Evolutionary conservation across 768 basidiomycete genomes (phyloP), one percentile per base, ranked within the genome.

Genomic region (Coprinopsis strossmayeri): DNA sequence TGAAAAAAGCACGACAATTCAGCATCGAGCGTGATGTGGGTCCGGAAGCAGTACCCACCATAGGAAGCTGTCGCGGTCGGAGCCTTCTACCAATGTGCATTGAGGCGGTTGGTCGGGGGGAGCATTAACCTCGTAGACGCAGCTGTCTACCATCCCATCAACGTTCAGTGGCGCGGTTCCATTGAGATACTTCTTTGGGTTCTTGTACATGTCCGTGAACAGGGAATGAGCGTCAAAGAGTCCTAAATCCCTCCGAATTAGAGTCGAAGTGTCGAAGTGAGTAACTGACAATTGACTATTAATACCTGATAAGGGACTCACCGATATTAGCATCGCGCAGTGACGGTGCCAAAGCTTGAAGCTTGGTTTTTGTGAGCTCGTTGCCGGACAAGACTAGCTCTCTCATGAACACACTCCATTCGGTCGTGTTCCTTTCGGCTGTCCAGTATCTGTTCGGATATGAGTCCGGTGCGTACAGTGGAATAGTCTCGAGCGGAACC

Each of bases 161-260:
- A 78, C 72, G 53, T 84, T 83, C 41, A 76, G 59, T 11, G 81
- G 78, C 0, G 71, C 80, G 0, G 81, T 84, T 5, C 82, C 82
- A 51, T 84, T 85, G 26, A 84, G 61, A 60, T 83, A 84, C 2
- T 58, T 52, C 5, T 61, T 53, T 1, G 83, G 82, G 48, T 73
- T 59, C 21, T 64, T 60, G 53, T 71, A 69, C 64, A 85, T 82
- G 56, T 84, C 81, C 15, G 70, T 60, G 59, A 84, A 82, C 25
- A 84, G 68, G 1, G 67, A 67, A 57, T 82, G 71, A 3, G 82
- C 80, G 58, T 84, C 79, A 54, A 84, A 84, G 0, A 79, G 59
- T 0, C 74, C 82, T 82, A 42, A 9, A 21, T 11, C 17, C 20
- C 20, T 37, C 15, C 24, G 45, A 23, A 46, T 12, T n/a, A n/a